These are phyloP conservation scores for Chrysanthemum seticuspe DNA, from an alignment of 129 eudicot genomes.

Conservation along the genomic window DNA sequence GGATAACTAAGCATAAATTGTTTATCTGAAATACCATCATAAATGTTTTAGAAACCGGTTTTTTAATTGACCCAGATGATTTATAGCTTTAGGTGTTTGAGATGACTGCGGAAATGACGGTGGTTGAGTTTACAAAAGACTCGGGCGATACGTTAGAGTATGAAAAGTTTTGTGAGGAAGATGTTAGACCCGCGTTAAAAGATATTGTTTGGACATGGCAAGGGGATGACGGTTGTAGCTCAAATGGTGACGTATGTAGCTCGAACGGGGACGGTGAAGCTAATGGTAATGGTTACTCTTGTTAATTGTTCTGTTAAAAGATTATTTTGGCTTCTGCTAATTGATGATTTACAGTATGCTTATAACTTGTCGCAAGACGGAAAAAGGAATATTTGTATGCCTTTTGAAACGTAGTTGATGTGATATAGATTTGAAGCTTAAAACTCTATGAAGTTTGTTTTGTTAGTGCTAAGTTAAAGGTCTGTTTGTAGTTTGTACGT, in stretches of 20 bases:
- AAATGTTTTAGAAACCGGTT: too few species aligned
- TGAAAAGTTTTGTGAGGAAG: slow-evolving; percentile 41
- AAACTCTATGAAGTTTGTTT: background rate
- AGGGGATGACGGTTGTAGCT: slow-evolving; percentile 29
- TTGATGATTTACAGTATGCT: background rate
- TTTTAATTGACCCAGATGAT: too few species aligned
- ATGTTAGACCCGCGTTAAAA: slow-evolving; percentile 40
- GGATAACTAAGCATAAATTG: too few species aligned
- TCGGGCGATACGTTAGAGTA: slow-evolving; percentile 39
- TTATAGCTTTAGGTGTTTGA: slow-evolving; percentile 42
- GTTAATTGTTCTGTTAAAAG: slow-evolving; percentile 15
- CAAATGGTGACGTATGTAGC: background rate
- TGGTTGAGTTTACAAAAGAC: slow-evolving; percentile 34
- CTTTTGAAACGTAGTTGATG: slow-evolving; percentile 1
- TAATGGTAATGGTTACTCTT: background rate
- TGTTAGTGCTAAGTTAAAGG: background rate
- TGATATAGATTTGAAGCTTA: too few species aligned
- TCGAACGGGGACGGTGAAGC: slow-evolving; percentile 2
- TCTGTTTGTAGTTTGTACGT: too few species aligned
- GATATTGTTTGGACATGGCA: slow-evolving; percentile 48
- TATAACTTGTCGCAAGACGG: background rate
- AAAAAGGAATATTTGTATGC: slow-evolving; percentile 3
- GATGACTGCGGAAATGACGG: slow-evolving; percentile 43
- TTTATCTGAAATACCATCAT: too few species aligned
- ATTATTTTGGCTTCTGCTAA: slow-evolving; percentile 9